These are phyloP conservation scores for Apium graveolens DNA, from an alignment of 129 eudicot genomes.

Conservation along the genomic window DNA sequence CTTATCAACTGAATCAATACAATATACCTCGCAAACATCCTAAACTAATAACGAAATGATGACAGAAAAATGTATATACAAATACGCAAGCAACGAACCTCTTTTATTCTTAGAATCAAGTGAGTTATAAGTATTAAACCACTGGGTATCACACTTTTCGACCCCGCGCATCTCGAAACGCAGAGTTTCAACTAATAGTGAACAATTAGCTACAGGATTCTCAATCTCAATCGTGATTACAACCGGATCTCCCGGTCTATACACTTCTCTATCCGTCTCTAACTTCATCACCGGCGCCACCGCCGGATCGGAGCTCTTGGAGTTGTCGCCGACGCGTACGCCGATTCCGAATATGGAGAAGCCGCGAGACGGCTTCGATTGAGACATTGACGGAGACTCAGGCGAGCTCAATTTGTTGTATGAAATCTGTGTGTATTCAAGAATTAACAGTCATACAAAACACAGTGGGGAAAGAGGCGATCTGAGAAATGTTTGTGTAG, in stretches of 20 bases:
- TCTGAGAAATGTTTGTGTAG: too few species aligned
- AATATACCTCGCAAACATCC: too few species aligned
- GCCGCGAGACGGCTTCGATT: conserved; percentile 36
- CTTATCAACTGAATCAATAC: too few species aligned
- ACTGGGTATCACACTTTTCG: conserved; percentile 88
- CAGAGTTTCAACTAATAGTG: conserved; percentile 57
- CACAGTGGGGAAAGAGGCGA: too few species aligned
- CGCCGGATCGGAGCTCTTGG: conserved; percentile 12
- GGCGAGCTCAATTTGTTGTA: too few species aligned
- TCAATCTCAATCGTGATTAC: conserved; percentile 54
- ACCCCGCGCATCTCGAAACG: conserved; percentile 73
- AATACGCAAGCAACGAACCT: too few species aligned
- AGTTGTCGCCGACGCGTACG: conserved; percentile 14
- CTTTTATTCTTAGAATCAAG: conserved; percentile 40
- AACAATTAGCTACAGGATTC: conserved; percentile 36
- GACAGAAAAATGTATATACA: too few species aligned
- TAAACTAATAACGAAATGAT: too few species aligned
- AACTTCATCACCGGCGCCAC: conserved; percentile 43
- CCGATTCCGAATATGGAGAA: conserved; percentile 66
- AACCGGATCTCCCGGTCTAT: conserved; percentile 78
- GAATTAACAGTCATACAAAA: too few species aligned
- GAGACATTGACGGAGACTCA: conserved; percentile 33
- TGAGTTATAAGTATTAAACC: conserved; percentile 67
- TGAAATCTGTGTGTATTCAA: too few species aligned
- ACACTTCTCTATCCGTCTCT: conserved; percentile 55